Percentiles rank a stretch among this genome's conserved stretches.
phyloP scores from a whole-genome alignment of 495 filamentous ascomycete species.

The Penicillium flavigenum region DNA sequence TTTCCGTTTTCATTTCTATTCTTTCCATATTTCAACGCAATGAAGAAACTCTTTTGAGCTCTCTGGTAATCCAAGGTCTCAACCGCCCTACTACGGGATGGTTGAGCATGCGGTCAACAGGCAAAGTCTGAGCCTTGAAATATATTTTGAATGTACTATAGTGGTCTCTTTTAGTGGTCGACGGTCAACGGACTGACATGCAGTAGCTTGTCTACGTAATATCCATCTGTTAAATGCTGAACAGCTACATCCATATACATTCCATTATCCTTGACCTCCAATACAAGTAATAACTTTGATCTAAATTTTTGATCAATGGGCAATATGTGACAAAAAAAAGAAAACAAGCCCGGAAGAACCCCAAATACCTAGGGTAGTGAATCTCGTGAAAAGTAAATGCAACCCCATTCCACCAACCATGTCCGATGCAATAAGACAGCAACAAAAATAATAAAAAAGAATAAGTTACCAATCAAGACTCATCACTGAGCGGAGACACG shows the following conservation, averaged over 20 bases:
- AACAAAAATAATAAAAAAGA: not conserved
- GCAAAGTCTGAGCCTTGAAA: constrained; percentile 64
- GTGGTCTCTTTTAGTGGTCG: not conserved
- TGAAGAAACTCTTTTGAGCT: constrained; percentile 61
- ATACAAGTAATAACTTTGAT: not conserved
- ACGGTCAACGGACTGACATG: not conserved
- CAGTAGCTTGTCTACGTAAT: not conserved
- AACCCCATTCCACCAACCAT: constrained; percentile 18
- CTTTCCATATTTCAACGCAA: constrained; percentile 13
- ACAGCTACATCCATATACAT: not conserved
- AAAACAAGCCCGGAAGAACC: constrained; percentile 19
- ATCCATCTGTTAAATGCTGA: not conserved
- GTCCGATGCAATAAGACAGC: constrained; percentile 16
- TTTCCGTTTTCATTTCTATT: constrained; percentile 4
- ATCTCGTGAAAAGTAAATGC: constrained; percentile 22
- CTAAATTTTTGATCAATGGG: constrained; percentile 14
- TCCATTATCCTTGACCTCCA: not conserved
- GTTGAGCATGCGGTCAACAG: constrained; percentile 69
- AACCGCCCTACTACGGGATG: constrained; percentile 62
- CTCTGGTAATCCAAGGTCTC: constrained; percentile 81
- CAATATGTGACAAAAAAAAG: constrained; percentile 24
- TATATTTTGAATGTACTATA: not conserved
- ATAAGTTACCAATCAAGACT: not conserved
- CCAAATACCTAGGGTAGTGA: constrained; percentile 3
- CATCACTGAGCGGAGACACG: constrained; percentile 3